Base-by-base conservation (phyloP, 2,329 filamentous ascomycete genomes). In the Nigrospora sphaerica region DNA sequence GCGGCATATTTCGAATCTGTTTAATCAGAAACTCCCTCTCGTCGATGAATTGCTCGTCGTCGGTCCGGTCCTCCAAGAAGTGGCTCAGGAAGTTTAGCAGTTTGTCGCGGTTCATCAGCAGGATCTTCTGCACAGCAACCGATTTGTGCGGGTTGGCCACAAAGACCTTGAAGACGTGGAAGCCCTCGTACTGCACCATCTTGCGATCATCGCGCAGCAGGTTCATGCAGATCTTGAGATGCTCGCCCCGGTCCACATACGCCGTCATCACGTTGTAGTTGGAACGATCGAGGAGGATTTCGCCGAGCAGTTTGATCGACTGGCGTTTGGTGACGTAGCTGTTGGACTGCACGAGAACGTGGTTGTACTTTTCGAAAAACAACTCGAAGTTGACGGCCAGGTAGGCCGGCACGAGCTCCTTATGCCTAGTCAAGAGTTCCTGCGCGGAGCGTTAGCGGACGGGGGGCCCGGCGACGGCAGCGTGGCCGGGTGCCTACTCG, bases 81-180 rank as follows among this genome's bases (percentile, higher is more conserved):
- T 86, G 86, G 9, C 89, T 88, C 44, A 98, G 70, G 66, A 98
- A 98, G 51, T 81, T 84, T 43, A 98, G 73, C 16, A 98, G 76
- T 58, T 92, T 88, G 53, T 96, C 91, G 48, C 91, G 83, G 64
- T 98, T 98, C 80, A 95, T 96, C 56, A 97, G 84, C 53, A 98
- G 72, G 60, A 98, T 95, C 63, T 92, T 88, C 64, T 95, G 90
- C 42, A 98, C 93, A 32, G 91, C 88, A 50, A 92, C 76, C n/a
- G 89, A 95, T 71, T 98, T 98, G 73, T 97, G 91, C 9, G 93
- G 93, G 64, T 98, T 98, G 49, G 93, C 93, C 45, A 97, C 93
- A 67, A 98, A 98, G 52, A 98, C 92, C 74, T 98, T 98, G 78
- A 98, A 98, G 37, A 98, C 92, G 64, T 98, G 93, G 65, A 98